Base-by-base conservation (phyloP, 1,284 basidiomycete species). In the Ganoderma meredithae region DNA sequence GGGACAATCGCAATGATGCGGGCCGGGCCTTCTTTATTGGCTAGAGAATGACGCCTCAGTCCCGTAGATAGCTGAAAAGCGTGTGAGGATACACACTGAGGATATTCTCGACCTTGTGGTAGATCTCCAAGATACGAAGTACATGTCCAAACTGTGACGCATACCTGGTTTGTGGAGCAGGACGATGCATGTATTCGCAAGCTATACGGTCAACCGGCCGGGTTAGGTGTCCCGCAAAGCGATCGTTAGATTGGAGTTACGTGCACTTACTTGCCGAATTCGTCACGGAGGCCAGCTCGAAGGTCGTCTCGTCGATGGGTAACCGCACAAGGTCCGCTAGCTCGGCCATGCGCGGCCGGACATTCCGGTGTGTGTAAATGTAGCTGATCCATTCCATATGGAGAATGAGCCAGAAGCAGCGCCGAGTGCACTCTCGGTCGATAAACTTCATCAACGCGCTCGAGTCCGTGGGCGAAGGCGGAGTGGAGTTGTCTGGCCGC, bases 331-430 rank as follows among this genome's bases (percentile, higher is more conserved):
- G 62, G 17, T 70, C 82, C 63, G 84, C 85, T 68, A 90, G 79
- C 71, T 92, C 89, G 19, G 74, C 61, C 67, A 73, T 72, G 12
- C 76, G 75, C 25, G 78, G 76, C 9, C 74, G 76, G 63, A 79
- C 69, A 12, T 76, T 76, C 58, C 75, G 74, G 70, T 75, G 76
- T 19, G 76, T 78, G 67, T 78, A 78, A 19, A 78, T 78, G 56
- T 76, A 72, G 69, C 75, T 79, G 69, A 79, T 75, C 78, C 78
- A 79, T 44, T 78, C 76, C 76, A 82, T 78, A 63, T 88, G 80
- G 75, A 90, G 87, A 65, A 93, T 86, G 63, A 92, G 80, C 92
- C 93, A 94, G 78, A 94, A 93, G 67, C 91, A 88, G 64, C 92
- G 88, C 61, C 92, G 86, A 33, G 88, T 82, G 71, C 88, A 89